Evolutionary conservation across 768 basidiomycete genomes (phyloP), one percentile per base, ranked within the genome.

Genomic region (Termitomyces heimii): DNA sequence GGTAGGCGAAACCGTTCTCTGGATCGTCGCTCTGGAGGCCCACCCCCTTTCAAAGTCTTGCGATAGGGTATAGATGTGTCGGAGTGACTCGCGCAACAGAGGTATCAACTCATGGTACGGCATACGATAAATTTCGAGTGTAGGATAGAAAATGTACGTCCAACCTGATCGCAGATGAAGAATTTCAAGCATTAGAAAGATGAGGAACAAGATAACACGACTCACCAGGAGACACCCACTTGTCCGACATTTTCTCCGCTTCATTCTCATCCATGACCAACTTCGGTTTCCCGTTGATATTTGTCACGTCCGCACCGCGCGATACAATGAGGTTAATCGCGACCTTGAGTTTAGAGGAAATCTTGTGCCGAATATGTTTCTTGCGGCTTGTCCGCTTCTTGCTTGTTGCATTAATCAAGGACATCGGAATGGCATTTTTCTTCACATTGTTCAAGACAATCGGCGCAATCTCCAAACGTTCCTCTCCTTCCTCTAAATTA

Each of bases 131-230:
- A 80, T 56, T 37, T 71, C 69, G 3, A 73, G 63, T 0, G 65
- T 71, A 9, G 75, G 75, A 18, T 61, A 67, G 53, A 78, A 73
- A 35, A 76, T 61, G 54, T 82, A 82, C 42, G 77, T 70, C 81
- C 81, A 82, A n/a, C 75, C 81, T 52, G 18, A 2, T 29, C 24
- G 10, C 3, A 28, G n/a, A 8, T 31, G 8, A 31, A 31, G 31
- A 31, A 22, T 81, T 37, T 8, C 47, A 7, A 20, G n/a, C n/a
- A 13, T 58, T 16, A 45, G 51, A 24, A 20, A 37, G n/a, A 26
- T 20, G 42, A 18, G 1, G 29, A 16, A 57, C 26, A 53, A 3
- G 37, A 24, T 28, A 1, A 53, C 22, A 29, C 35, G 45, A n/a
- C 65, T 29, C 48, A 74, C 75, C 76, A 48, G 68, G 71, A 55